A percentile compares a stretch with the other conserved stretches of the same genome.
Evolutionary conservation across 1,139 yeast genomes (phyloP).

Genomic region (Pichia sp.): DNA sequence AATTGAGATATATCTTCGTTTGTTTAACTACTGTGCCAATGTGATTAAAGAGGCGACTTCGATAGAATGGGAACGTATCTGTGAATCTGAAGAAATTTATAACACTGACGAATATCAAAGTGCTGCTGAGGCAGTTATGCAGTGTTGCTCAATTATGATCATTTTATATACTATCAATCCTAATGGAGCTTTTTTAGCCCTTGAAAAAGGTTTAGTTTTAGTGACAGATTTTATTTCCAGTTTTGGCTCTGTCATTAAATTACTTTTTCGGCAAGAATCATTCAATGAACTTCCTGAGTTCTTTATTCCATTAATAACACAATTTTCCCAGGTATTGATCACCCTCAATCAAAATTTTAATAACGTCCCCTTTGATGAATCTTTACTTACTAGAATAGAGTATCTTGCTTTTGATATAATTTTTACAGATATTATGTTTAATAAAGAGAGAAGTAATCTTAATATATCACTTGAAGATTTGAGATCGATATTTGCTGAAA

Average conservation of each 20-base stretch:
- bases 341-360: slow-evolving; percentile 11
- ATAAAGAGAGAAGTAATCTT: slow-evolving; percentile 24
- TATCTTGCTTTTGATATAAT: slow-evolving; percentile 39
- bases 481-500: slow-evolving; percentile 32
- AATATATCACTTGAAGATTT: slow-evolving; percentile 31
- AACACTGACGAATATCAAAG: slow-evolving; percentile 6
- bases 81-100: slow-evolving; percentile 4
- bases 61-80: slow-evolving; percentile 20
- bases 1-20: slow-evolving; percentile 24
- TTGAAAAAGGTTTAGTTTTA: slow-evolving; percentile 39
- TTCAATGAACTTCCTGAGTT: slow-evolving; percentile 9
- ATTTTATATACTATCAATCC: slow-evolving; percentile 36
- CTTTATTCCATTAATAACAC: slow-evolving; percentile 6
- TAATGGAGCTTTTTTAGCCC: slow-evolving; percentile 37
- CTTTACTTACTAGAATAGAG: slow-evolving; percentile 44
- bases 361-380: slow-evolving; percentile 36
- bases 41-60: slow-evolving; percentile 24
- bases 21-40: slow-evolving; percentile 25
- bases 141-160: slow-evolving; percentile 38
- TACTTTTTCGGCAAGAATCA: neutral
- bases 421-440: slow-evolving; percentile 19
- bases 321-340: slow-evolving; percentile 6
- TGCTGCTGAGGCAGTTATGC: slow-evolving; percentile 29
- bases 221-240: slow-evolving; percentile 37
- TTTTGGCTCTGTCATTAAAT: slow-evolving; percentile 34